phyloP scores from a whole-genome alignment of 148 eudicot species.

The Beta vulgaris region DNA sequence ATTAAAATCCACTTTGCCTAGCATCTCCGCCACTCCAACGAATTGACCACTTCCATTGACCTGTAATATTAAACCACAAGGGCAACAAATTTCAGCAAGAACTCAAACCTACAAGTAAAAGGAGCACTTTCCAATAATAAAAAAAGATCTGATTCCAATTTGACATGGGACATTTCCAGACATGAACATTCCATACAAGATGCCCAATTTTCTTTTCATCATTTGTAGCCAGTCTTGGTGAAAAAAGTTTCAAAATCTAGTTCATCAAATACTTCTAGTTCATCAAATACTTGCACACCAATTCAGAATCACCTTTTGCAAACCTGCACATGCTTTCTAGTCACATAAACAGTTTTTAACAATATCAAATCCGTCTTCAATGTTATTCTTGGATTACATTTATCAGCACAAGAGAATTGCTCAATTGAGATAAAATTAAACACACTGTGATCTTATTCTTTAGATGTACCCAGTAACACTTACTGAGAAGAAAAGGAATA shows the following conservation, averaged over 20 bases:
- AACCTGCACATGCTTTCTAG: not conserved
- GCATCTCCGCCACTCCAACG: slow-evolving; percentile 95
- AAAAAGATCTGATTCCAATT: too few relatives aligned
- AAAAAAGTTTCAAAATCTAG: too few relatives aligned
- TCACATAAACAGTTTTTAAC: too few relatives aligned
- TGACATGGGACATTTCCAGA: too few relatives aligned
- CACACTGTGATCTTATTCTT: too few relatives aligned
- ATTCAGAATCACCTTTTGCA: too few relatives aligned
- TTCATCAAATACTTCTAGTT: too few relatives aligned
- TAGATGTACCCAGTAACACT: slow-evolving; percentile 20
- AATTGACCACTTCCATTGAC: slow-evolving; percentile 96
- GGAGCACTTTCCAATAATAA: not conserved
- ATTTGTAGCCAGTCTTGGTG: not conserved
- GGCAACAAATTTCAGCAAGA: not conserved
- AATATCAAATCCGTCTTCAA: too few relatives aligned
- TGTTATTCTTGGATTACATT: too few relatives aligned
- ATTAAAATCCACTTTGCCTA: slow-evolving; percentile 67
- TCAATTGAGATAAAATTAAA: too few relatives aligned
- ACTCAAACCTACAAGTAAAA: not conserved
- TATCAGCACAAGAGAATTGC: too few relatives aligned
- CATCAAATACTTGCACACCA: too few relatives aligned
- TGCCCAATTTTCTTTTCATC: not conserved
- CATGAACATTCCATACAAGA: not conserved
- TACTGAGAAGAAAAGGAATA: slow-evolving; percentile 91
- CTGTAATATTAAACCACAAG: slow-evolving; percentile 33